Evolutionary conservation across 2,329 filamentous ascomycete genomes (phyloP).

Genomic region (Coniochaeta sp.): DNA sequence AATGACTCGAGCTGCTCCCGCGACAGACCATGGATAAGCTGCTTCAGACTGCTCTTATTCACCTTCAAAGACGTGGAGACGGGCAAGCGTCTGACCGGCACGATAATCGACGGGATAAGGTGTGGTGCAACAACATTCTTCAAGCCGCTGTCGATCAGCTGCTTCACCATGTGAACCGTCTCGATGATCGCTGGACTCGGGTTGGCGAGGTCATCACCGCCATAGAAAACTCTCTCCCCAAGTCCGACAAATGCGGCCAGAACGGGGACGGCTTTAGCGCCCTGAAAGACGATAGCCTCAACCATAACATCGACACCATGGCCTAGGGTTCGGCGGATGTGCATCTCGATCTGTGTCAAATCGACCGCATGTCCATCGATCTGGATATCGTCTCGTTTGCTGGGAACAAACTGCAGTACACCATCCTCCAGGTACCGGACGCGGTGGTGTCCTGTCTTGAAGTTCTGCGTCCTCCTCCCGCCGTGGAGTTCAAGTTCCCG

Average conservation of each 20-base stretch:
- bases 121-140: conserved; percentile 28
- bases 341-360: conserved; percentile 37
- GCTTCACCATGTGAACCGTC: conserved; percentile 34
- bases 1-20: conserved; percentile 35
- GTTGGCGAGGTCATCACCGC: conserved; percentile 28
- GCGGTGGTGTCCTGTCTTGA: conserved; percentile 43
- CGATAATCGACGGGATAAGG: conserved; percentile 39
- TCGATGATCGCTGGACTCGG: conserved; percentile 34
- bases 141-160: conserved; percentile 34
- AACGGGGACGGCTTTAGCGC: conserved; percentile 26
- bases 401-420: conserved; percentile 39
- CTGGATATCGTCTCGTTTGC: conserved; percentile 32
- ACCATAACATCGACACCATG: conserved; percentile 40
- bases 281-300: conserved; percentile 38
- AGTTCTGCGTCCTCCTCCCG: conserved; percentile 26
- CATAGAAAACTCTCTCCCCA: conserved; percentile 29
- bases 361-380: conserved; percentile 32
- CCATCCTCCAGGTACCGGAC: conserved; percentile 42
- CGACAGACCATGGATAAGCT: conserved; percentile 33
- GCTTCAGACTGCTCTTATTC: conserved; percentile 39
- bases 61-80: conserved; percentile 43
- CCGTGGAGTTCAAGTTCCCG: conserved; percentile 16
- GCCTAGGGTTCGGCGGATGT: conserved; percentile 38
- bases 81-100: conserved; percentile 41
- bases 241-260: conserved; percentile 44